These are phyloP conservation scores for Hypoxylon sp. DNA, from an alignment of 2,329 filamentous ascomycete species.

Conservation along the genomic window DNA sequence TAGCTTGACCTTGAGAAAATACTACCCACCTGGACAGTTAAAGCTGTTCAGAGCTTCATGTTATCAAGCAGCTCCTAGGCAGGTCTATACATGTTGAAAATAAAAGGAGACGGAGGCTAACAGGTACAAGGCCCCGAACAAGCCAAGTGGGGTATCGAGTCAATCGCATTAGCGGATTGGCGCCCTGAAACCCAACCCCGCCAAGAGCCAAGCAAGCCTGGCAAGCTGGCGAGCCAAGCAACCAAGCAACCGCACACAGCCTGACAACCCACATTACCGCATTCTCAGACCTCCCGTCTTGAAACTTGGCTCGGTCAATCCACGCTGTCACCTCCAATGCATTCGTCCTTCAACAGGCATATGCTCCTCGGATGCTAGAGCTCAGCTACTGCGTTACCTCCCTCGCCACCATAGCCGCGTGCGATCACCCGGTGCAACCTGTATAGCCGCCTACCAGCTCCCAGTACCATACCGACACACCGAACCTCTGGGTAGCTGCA, in stretches of 20 bases:
- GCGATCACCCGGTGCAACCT: neutral
- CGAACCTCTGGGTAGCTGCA: neutral
- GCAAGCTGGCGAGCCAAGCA: no score
- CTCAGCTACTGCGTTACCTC: neutral
- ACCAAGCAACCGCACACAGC: neutral
- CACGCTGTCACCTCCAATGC: constrained; percentile 23
- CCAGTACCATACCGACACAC: neutral
- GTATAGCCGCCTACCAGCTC: constrained; percentile 8
- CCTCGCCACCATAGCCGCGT: neutral
- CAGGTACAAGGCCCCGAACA: neutral
- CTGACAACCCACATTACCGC: constrained; percentile 9
- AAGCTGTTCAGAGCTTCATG: neutral
- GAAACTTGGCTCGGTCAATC: constrained; percentile 24
- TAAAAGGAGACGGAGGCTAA: neutral
- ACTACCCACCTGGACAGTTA: no score
- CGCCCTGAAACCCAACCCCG: constrained; percentile 46
- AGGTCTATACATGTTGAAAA: no score
- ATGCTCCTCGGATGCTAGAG: constrained; percentile 1
- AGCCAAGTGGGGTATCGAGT: constrained; percentile 21
- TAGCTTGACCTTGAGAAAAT: neutral
- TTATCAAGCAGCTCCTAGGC: no score
- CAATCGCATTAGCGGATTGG: constrained; percentile 37
- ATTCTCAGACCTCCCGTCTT: constrained; percentile 20
- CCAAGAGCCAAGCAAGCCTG: constrained; percentile 36
- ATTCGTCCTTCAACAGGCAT: constrained; percentile 14